Percentiles rank a stretch among this genome's conserved stretches.
Conservation (phyloP, 352 stramenopile genomes). For the Globisporangium recalcitrans region DNA sequence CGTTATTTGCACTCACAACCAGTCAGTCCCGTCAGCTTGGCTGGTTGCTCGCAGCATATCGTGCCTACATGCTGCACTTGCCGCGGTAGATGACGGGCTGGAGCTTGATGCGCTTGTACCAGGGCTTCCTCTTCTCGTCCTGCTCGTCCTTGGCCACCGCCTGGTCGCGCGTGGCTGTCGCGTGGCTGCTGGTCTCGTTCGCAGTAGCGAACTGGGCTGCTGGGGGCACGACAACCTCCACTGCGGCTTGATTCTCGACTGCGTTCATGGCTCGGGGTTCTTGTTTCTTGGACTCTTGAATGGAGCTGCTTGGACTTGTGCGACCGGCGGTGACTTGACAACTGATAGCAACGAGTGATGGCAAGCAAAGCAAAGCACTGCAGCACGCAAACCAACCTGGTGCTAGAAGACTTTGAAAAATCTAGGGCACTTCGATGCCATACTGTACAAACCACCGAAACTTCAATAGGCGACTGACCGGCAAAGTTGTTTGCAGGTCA, state of each 20-base stretch:
- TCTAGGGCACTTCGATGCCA: no score
- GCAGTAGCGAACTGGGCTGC: background rate
- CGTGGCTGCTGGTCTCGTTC: background rate
- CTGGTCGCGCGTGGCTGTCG: background rate
- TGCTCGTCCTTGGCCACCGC: background rate
- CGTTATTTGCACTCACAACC: no score
- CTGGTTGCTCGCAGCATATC: no score
- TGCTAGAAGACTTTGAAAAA: no score
- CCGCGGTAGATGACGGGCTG: slow-evolving; percentile 19
- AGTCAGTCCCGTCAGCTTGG: no score
- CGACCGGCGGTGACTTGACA: background rate
- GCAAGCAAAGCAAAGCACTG: no score
- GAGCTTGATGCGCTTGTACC: slow-evolving; percentile 22
- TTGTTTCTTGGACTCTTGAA: background rate
- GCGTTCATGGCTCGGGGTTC: slow-evolving; percentile 6
- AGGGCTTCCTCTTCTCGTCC: slow-evolving; percentile 14
- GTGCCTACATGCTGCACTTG: slow-evolving; percentile 12
- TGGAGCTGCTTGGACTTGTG: background rate
- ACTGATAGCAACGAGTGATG: background rate
- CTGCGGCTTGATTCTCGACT: background rate
- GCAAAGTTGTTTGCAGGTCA: no score
- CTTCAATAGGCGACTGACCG: no score
- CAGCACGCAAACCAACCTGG: no score
- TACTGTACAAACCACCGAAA: no score
- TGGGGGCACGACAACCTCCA: background rate